phyloP scores from a whole-genome alignment of 352 stramenopile genomes.

The Globisporangium radiosum region DNA sequence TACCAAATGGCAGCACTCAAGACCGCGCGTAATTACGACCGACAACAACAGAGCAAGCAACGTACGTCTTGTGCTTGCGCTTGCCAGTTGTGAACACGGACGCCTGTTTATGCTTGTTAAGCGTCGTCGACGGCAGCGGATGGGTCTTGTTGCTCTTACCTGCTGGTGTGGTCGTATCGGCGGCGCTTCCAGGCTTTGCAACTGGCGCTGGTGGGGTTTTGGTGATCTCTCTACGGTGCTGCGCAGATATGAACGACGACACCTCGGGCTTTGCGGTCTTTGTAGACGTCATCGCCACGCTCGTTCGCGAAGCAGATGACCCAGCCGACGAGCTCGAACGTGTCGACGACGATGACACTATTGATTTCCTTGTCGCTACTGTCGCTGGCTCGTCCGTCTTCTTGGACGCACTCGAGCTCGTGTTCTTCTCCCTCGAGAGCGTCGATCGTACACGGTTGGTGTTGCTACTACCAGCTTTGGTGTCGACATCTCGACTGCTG shows the following conservation, averaged over 20 bases:
- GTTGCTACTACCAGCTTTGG: background rate
- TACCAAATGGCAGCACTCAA: too few species aligned
- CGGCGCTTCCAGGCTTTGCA: constrained; percentile 6
- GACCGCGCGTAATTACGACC: too few species aligned
- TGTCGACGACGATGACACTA: background rate
- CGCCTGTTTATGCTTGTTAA: constrained; percentile 75
- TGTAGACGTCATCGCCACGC: background rate
- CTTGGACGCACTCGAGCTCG: background rate
- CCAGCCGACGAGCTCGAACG: constrained; percentile 8
- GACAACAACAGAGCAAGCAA: background rate
- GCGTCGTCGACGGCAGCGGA: constrained; percentile 39
- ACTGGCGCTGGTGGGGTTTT: constrained; percentile 15
- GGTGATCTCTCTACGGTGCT: constrained; percentile 11
- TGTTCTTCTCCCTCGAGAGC: constrained; percentile 12
- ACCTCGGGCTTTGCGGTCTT: constrained; percentile 3
- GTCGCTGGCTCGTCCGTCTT: constrained; percentile 4
- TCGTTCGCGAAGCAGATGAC: constrained; percentile 1
- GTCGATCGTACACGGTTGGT: constrained; percentile 12
- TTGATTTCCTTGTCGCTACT: background rate
- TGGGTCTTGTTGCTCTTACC: constrained; percentile 11
- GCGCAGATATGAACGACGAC: constrained; percentile 1
- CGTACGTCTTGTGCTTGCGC: constrained; percentile 74
- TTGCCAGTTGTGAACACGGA: constrained; percentile 59
- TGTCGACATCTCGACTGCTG: background rate
- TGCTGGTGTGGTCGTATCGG: background rate